These are phyloP conservation scores for Cercospora citrullina DNA, from an alignment of 2,329 filamentous ascomycete species.

Conservation along the genomic window DNA sequence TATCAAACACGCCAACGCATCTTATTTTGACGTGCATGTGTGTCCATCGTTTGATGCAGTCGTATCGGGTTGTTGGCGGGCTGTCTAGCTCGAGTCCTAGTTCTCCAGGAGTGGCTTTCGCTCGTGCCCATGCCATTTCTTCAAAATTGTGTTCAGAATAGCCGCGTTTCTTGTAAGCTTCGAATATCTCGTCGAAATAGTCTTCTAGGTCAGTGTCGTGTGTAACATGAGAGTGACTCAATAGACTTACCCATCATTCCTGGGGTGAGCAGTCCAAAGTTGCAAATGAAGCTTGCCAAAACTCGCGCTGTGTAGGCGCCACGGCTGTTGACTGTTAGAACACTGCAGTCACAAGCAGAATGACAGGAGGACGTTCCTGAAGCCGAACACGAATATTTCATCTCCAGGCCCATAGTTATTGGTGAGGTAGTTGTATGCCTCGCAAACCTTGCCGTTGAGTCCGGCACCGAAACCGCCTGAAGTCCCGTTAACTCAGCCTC, in stretches of 20 bases:
- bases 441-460: conserved; percentile 23
- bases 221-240: too few species aligned
- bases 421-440: conserved; percentile 36
- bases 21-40: conserved; percentile 38
- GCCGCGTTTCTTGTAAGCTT: conserved; percentile 22
- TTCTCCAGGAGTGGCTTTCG: conserved; percentile 17
- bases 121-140: conserved; percentile 22
- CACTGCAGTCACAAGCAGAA: neutral
- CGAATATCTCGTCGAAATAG: conserved; percentile 25
- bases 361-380: too few species aligned
- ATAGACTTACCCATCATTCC: conserved; percentile 16
- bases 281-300: conserved; percentile 33
- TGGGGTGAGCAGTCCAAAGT: conserved; percentile 31
- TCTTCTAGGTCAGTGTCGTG: neutral
- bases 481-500: neutral
- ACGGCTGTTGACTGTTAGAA: neutral
- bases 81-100: conserved; percentile 18
- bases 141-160: conserved; percentile 19
- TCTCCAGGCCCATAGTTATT: conserved; percentile 34
- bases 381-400: conserved; percentile 38
- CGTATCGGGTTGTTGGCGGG: conserved; percentile 15
- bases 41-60: conserved; percentile 23
- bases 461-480: conserved; percentile 28
- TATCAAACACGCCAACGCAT: conserved; percentile 50
- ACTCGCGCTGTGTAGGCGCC: conserved; percentile 38